Conservation (phyloP, 2,329 filamentous ascomycete genomes). For the Hypomyces rosellus region DNA sequence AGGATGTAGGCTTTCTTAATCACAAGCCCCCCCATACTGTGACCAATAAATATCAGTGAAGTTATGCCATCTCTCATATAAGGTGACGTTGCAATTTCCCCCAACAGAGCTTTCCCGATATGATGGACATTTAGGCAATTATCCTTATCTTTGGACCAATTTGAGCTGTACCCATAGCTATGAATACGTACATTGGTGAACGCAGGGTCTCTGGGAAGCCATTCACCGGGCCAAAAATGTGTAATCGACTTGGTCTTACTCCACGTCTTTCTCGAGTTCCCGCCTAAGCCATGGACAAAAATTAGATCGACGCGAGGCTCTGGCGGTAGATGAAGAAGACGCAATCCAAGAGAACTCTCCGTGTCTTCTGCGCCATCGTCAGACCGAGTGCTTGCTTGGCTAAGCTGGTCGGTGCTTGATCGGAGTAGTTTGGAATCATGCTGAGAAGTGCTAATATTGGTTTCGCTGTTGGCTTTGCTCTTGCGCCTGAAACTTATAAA, state of each 20-base stretch:
- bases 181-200: constrained; percentile 7
- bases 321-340: constrained; percentile 2
- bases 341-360: background rate
- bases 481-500: no score
- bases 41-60: constrained; percentile 4
- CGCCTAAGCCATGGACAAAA: constrained; percentile 6
- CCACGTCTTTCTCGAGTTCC: constrained; percentile 3
- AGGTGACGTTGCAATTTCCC: constrained; percentile 2
- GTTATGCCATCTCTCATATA: background rate
- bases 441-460: no score
- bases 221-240: constrained; percentile 7
- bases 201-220: constrained; percentile 3
- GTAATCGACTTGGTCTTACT: background rate
- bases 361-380: no score
- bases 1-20: constrained; percentile 8
- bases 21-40: constrained; percentile 8
- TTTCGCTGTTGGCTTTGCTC: no score
- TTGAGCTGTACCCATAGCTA: constrained; percentile 6
- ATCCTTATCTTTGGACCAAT: constrained; percentile 3
- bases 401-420: no score
- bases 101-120: constrained; percentile 1
- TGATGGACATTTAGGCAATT: constrained; percentile 4
- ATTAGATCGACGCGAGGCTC: constrained; percentile 3
- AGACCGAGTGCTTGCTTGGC: no score
- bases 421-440: no score